phyloP scores from a whole-genome alignment of 768 basidiomycete species.

The Lactarius indigo region DNA sequence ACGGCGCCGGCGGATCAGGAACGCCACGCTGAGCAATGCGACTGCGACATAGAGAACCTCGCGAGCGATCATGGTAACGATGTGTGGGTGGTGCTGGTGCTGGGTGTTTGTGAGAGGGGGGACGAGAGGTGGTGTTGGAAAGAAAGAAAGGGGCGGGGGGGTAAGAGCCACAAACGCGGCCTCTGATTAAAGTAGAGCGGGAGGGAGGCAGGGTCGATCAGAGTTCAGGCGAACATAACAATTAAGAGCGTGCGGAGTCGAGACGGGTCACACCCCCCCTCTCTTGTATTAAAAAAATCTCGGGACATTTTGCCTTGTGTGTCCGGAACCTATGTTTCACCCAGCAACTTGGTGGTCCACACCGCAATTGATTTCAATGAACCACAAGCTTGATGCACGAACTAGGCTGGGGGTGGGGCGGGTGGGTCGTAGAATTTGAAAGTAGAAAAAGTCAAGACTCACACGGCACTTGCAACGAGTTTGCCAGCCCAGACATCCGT shows the following conservation, averaged over 20 bases:
- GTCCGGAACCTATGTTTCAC: constrained; percentile 14
- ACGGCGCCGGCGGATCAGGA: constrained; percentile 17
- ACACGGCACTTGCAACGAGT: not conserved
- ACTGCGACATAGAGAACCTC: constrained; percentile 19
- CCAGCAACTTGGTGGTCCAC: constrained; percentile 4
- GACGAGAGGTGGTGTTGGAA: not conserved
- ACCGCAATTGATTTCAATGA: not conserved
- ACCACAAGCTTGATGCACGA: not conserved
- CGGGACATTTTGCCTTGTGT: constrained; percentile 2
- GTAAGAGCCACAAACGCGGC: not conserved
- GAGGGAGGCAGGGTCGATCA: constrained; percentile 1
- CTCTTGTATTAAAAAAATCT: not conserved
- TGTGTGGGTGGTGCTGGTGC: not conserved
- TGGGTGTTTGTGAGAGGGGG: not conserved
- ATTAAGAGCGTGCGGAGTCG: constrained; percentile 1
- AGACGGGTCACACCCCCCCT: not conserved
- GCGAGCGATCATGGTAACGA: constrained; percentile 12
- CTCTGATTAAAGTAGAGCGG: constrained; percentile 10
- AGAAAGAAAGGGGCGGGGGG: not conserved
- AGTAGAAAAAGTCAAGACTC: not conserved
- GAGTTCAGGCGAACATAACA: constrained; percentile 15
- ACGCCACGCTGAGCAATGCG: constrained; percentile 10
- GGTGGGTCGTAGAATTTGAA: not conserved
- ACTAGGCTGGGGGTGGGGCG: not conserved
- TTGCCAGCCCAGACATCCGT: not conserved